Evolutionary conservation across 2,329 filamentous ascomycete species (phyloP).

Genomic region (Fusarium sp.): DNA sequence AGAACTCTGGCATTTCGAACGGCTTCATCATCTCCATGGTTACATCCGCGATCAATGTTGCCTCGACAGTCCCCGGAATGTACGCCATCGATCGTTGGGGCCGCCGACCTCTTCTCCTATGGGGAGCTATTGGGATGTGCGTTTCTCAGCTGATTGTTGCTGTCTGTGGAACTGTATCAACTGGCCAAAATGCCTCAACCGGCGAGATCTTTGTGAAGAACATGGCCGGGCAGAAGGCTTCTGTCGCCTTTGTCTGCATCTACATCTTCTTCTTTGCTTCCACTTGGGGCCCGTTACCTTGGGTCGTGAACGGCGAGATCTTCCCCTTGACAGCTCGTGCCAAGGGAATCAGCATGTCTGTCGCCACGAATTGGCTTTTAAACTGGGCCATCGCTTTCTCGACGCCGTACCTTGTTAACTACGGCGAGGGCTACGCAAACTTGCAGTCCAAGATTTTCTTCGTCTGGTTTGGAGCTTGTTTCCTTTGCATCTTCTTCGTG

Average conservation of each 20-base stretch:
- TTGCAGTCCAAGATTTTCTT: constrained; percentile 67
- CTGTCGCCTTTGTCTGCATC: constrained; percentile 73
- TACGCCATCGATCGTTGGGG: constrained; percentile 77
- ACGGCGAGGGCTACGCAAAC: constrained; percentile 53
- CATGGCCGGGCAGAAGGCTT: constrained; percentile 62
- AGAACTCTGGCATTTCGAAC: constrained; percentile 72
- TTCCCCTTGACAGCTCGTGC: constrained; percentile 73
- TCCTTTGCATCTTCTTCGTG: constrained; percentile 65
- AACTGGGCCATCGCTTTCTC: constrained; percentile 80
- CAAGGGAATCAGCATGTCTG: constrained; percentile 74
- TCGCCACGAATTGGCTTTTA: constrained; percentile 79
- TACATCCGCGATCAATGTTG: constrained; percentile 81
- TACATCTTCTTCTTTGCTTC: constrained; percentile 82
- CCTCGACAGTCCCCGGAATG: constrained; percentile 79
- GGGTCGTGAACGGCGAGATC: constrained; percentile 65
- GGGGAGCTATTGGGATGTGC: constrained; percentile 77
- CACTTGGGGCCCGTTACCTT: constrained; percentile 70
- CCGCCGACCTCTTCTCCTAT: constrained; percentile 76
- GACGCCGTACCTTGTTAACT: constrained; percentile 84
- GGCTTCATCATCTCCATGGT: constrained; percentile 79
- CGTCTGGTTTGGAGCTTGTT: constrained; percentile 72
- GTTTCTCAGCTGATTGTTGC: constrained; percentile 61
- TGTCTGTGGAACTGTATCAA: constrained; percentile 66
- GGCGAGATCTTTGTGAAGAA: constrained; percentile 56
- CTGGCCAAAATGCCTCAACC: constrained; percentile 37